Base-by-base conservation (phyloP, 345 rosid genomes). In the Carallia brachiata region DNA sequence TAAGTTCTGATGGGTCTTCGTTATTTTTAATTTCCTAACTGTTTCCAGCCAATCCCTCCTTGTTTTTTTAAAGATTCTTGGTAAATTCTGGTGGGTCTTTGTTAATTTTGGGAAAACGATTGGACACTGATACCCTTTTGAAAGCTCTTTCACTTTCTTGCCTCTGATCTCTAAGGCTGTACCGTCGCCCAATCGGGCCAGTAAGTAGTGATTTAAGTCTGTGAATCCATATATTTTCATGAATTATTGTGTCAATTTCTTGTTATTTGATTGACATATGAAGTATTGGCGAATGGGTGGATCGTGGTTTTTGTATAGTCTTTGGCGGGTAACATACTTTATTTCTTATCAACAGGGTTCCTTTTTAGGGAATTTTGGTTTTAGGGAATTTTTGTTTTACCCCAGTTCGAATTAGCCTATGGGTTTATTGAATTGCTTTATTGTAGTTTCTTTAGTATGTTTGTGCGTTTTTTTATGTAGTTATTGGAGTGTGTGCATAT, bases 41-140 rank as follows among this genome's bases (percentile, higher is more conserved):
- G 3, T 44, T 44, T 2, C 10, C 17, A 10, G 5, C 50, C 50
- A 3, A 44, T 13, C 50, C 16, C 13, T 12, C 16, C 50, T 12
- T 62, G 17, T 62, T 39, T 1, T 5, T 23, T 15, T 28, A 12
- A 3, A 40, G 23, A 44, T 57, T 55, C 37, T 6, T 7, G 16
- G 31, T 10, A 30, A n/a, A 6, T 37, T 65, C n/a, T 47, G 6
- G 40, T 65, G 59, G 68, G 63, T 71, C 55, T 70, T 62, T 39
- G 40, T 30, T 63, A 50, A 32, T 53, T 62, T 62, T 37, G 36
- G 50, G 36, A 36, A 62, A 8, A 16, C 50, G 50, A 15, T 44
- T 13, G 3, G 10, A 10, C 4, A 44, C 16, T 15, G 50, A 10
- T 44, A 12, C 17, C 17, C 50, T 44, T 44, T 44, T 44, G 50